Conservation (phyloP, 257 asterid species). For the Nicotiana undulata region DNA sequence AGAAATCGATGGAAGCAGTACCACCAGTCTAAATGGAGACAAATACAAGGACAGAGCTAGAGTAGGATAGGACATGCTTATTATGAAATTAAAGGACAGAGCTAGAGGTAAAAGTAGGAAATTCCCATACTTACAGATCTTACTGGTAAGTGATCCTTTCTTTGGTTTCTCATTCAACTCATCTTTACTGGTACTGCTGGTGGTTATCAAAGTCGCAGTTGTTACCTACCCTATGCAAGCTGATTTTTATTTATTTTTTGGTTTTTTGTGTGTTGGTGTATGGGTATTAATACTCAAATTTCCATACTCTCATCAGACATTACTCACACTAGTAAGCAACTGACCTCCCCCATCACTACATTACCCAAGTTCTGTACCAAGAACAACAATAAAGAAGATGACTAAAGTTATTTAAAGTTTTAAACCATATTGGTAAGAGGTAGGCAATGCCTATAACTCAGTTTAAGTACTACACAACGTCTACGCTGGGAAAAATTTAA, state of each 20-base stretch:
- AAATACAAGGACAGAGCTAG: background rate
- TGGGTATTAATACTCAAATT: background rate
- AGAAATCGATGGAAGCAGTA: background rate
- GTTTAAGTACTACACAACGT: background rate
- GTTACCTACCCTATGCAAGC: background rate
- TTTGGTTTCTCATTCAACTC: background rate
- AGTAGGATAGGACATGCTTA: background rate
- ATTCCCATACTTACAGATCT: background rate
- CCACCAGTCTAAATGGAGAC: background rate
- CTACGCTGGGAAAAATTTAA: background rate
- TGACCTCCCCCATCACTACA: background rate
- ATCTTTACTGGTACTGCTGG: background rate
- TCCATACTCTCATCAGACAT: background rate
- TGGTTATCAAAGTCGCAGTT: background rate
- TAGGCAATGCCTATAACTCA: background rate
- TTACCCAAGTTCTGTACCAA: background rate
- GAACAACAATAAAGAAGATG: background rate
- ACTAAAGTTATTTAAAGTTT: background rate
- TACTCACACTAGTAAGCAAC: background rate
- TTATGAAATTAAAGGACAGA: background rate
- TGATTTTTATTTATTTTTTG: background rate
- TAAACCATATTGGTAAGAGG: background rate
- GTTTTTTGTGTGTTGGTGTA: background rate
- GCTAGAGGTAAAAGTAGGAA: background rate
- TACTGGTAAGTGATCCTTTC: background rate